These are phyloP conservation scores for Immersiporthe knoxdaviesiana DNA, from an alignment of 2,329 filamentous ascomycete genomes.

Conservation along the genomic window DNA sequence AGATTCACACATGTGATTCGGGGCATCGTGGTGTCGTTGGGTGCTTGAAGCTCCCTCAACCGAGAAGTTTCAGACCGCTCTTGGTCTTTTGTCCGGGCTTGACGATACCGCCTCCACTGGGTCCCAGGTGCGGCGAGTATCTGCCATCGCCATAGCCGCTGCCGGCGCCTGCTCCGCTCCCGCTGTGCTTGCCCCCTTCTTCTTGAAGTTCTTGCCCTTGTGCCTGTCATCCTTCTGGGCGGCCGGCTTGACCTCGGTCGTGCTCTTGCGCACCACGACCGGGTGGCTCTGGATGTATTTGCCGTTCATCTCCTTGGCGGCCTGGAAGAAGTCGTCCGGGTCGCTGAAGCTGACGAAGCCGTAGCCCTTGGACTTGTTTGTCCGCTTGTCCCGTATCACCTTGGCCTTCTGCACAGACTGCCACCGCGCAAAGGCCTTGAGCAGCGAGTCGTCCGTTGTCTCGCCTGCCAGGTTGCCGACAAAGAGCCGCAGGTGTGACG, in stretches of 20 bases:
- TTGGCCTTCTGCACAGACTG: slow-evolving; percentile 87
- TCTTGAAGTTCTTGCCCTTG: slow-evolving; percentile 55
- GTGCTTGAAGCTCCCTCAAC: slow-evolving; percentile 43
- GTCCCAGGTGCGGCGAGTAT: slow-evolving; percentile 57
- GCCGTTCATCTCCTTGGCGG: slow-evolving; percentile 96
- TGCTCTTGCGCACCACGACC: slow-evolving; percentile 82
- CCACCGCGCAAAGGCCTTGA: slow-evolving; percentile 92
- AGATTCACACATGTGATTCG: neutral
- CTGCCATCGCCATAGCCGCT: slow-evolving; percentile 38
- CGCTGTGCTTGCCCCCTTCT: slow-evolving; percentile 42
- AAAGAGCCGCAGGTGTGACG: slow-evolving; percentile 89
- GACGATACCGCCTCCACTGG: slow-evolving; percentile 55
- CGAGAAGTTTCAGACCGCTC: slow-evolving; percentile 64
- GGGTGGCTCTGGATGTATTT: slow-evolving; percentile 99
- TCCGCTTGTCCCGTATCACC: slow-evolving; percentile 93
- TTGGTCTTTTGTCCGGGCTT: slow-evolving; percentile 71
- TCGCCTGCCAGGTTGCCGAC: slow-evolving; percentile 96
- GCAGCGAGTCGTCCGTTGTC: slow-evolving; percentile 91
- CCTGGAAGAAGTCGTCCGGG: slow-evolving; percentile 94
- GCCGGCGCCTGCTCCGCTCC: slow-evolving; percentile 36
- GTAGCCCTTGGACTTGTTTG: slow-evolving; percentile 93
- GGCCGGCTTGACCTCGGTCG: slow-evolving; percentile 84
- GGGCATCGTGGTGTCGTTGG: neutral
- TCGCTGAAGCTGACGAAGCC: slow-evolving; percentile 96
- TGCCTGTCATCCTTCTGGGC: slow-evolving; percentile 65